These are phyloP conservation scores for Penicillium crustosum DNA, from an alignment of 2,329 filamentous ascomycete species.

Conservation along the genomic window DNA sequence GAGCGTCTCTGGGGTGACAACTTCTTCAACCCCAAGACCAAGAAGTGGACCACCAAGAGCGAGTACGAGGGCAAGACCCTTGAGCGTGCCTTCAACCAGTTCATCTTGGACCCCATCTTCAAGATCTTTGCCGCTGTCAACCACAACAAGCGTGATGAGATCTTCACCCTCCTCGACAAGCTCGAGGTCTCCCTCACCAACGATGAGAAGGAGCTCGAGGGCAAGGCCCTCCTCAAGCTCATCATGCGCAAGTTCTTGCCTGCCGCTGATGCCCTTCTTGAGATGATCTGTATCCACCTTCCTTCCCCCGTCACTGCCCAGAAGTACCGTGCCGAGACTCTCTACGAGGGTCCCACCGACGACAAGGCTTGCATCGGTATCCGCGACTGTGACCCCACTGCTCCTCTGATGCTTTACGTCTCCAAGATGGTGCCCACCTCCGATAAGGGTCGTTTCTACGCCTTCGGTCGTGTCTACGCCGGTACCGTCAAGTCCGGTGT, in stretches of 20 bases:
- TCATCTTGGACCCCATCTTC: conserved; percentile 99
- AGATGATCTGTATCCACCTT: conserved; percentile 99
- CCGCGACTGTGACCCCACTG: conserved; percentile 97
- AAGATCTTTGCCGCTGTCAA: conserved; percentile 95
- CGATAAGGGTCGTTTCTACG: conserved; percentile 99
- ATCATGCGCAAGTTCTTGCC: conserved; percentile 99
- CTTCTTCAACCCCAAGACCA: conserved; percentile 99
- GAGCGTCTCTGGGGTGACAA: conserved; percentile 99
- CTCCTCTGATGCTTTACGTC: conserved; percentile 99
- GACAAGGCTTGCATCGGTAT: conserved; percentile 94
- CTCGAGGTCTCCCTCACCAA: conserved; percentile 84
- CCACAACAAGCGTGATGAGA: conserved; percentile 98
- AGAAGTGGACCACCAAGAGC: conserved; percentile 96
- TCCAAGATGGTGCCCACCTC: conserved; percentile 99
- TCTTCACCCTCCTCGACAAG: conserved; percentile 80
- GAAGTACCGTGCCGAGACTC: conserved; percentile 95
- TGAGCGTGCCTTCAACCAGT: conserved; percentile 99
- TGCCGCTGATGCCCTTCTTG: conserved; percentile 93
- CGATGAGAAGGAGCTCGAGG: conserved; percentile 91
- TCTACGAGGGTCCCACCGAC: conserved; percentile 96
- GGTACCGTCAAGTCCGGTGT: conserved; percentile 97
- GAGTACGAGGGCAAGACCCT: conserved; percentile 82
- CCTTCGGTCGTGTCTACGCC: conserved; percentile 99
- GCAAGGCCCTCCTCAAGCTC: conserved; percentile 96
- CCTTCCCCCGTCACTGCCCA: conserved; percentile 94